Percentiles rank a stretch among this genome's conserved stretches.
phyloP scores from a whole-genome alignment of 257 asterid genomes.

The Ilex asprella region DNA sequence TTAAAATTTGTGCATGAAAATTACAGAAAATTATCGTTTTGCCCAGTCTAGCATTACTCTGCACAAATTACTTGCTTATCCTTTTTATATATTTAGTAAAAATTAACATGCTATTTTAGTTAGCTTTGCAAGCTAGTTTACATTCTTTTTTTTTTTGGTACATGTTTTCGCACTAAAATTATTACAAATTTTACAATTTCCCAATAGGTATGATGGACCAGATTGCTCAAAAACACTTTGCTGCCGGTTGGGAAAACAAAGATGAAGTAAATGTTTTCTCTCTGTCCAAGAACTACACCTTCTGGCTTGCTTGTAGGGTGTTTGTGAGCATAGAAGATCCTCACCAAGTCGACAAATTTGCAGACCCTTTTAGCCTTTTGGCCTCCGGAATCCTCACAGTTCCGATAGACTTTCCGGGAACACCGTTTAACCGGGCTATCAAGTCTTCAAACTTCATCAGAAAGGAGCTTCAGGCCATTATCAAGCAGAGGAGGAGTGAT shows the following conservation, averaged over 20 bases:
- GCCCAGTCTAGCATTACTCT: too few species aligned
- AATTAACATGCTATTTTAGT: too few species aligned
- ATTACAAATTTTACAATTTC: too few species aligned
- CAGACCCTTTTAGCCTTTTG: conserved; percentile 42
- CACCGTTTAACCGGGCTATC: conserved; percentile 43
- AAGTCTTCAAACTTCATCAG: conserved; percentile 41
- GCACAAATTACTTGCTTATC: too few species aligned
- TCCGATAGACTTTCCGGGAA: conserved; percentile 50
- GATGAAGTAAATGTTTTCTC: conserved; percentile 35
- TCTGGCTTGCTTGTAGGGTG: conserved; percentile 44
- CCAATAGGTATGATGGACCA: conserved; percentile 44
- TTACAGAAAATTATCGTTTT: too few species aligned
- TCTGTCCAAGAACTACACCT: conserved; percentile 41
- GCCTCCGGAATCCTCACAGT: conserved; percentile 45
- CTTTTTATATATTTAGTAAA: too few species aligned
- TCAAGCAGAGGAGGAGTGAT: conserved; percentile 39
- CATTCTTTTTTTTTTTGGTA: too few species aligned
- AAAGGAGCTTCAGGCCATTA: conserved; percentile 32
- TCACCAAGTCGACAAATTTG: conserved; percentile 30
- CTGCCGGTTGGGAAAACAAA: conserved; percentile 41
- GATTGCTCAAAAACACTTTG: conserved; percentile 35
- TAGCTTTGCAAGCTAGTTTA: too few species aligned
- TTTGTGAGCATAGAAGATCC: conserved; percentile 54
- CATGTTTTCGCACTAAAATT: too few species aligned
- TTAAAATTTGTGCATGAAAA: too few species aligned